Conservation (phyloP, 2,329 filamentous ascomycete species). For the Fusarium tanahbumbuense region DNA sequence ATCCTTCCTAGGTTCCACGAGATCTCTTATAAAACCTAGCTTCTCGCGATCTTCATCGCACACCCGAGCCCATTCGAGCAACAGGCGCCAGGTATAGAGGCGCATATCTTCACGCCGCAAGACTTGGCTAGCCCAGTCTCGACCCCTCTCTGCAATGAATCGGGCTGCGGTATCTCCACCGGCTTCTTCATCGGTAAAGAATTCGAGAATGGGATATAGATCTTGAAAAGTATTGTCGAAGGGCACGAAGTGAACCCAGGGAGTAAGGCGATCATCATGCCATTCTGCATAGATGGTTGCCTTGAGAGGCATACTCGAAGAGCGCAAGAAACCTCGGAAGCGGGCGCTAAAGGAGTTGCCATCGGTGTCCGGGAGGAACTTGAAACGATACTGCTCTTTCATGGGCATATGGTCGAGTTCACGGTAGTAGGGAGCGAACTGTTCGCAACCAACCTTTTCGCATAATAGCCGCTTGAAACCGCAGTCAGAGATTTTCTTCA, state of each 20-base stretch:
- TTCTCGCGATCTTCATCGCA: conserved; percentile 58
- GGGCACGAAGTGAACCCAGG: conserved; percentile 80
- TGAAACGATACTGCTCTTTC: conserved; percentile 65
- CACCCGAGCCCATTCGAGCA: conserved; percentile 68
- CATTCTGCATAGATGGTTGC: conserved; percentile 79
- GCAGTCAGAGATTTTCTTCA: conserved; percentile 55
- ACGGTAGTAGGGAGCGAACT: conserved; percentile 53
- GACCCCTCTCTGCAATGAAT: conserved; percentile 69
- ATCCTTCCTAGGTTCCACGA: conserved; percentile 45
- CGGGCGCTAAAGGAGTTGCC: conserved; percentile 74
- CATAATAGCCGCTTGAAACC: conserved; percentile 60
- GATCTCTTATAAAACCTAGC: conserved; percentile 59
- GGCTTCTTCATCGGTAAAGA: conserved; percentile 66
- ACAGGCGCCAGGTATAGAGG: conserved; percentile 71
- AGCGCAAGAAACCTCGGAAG: conserved; percentile 72
- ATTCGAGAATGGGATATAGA: conserved; percentile 72
- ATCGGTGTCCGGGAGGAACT: conserved; percentile 77
- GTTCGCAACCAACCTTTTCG: conserved; percentile 53
- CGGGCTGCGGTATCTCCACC: conserved; percentile 66
- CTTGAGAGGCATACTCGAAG: conserved; percentile 75
- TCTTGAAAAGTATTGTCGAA: conserved; percentile 77
- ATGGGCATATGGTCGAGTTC: conserved; percentile 54
- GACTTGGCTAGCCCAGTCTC: conserved; percentile 70
- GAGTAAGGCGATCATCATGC: conserved; percentile 76
- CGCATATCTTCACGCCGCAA: conserved; percentile 74